phyloP scores from a whole-genome alignment of 2,329 filamentous ascomycete species.

The Periconia sp. region DNA sequence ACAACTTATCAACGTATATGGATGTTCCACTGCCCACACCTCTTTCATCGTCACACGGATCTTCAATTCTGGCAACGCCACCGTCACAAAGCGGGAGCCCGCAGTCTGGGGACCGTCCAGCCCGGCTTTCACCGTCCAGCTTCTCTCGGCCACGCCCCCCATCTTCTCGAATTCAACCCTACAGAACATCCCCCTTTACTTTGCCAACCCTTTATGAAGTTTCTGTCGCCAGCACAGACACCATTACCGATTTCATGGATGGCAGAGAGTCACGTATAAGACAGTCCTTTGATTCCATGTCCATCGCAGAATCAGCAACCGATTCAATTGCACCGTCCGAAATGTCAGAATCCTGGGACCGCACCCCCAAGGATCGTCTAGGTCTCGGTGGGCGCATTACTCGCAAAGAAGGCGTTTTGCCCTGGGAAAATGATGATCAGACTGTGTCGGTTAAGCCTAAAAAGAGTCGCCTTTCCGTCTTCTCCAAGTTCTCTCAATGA shows the following conservation, averaged over 20 bases:
- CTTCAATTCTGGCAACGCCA: not conserved
- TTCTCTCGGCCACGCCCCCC: constrained; percentile 11
- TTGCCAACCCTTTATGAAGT: constrained; percentile 37
- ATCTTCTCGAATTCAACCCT: constrained; percentile 11
- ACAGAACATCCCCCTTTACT: constrained; percentile 14
- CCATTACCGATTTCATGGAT: constrained; percentile 12
- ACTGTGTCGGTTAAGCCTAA: constrained; percentile 28
- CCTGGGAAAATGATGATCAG: constrained; percentile 30
- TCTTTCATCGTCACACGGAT: not conserved
- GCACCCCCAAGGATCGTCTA: constrained; percentile 30
- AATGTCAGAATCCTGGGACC: constrained; percentile 40
- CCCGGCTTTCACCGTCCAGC: constrained; percentile 3
- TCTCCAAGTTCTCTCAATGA: not conserved
- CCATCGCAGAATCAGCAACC: constrained; percentile 27
- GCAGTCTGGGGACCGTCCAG: not conserved
- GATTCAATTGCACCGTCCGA: constrained; percentile 36
- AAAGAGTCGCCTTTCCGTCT: constrained; percentile 31
- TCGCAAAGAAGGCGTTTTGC: constrained; percentile 33
- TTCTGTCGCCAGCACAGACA: constrained; percentile 29
- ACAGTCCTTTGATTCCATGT: constrained; percentile 18
- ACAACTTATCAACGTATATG: constrained; percentile 2
- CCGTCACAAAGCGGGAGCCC: not conserved
- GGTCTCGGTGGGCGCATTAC: constrained; percentile 36
- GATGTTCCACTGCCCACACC: not conserved
- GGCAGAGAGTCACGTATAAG: constrained; percentile 11